Percentiles rank a stretch among this genome's conserved stretches.
phyloP scores from a whole-genome alignment of 2,329 filamentous ascomycete species.

The Sclerotinia minor region DNA sequence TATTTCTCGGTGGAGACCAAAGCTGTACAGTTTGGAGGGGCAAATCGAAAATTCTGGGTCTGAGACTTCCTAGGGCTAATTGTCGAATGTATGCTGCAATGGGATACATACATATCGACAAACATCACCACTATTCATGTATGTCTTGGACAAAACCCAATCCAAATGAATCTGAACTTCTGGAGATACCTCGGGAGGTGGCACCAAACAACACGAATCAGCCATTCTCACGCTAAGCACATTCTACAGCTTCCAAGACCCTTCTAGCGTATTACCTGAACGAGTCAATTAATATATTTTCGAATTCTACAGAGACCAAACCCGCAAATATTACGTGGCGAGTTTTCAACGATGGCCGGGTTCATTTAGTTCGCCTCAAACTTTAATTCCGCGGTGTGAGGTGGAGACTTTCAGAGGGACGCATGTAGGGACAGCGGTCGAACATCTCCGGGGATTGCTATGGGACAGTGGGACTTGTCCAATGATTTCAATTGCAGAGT shows the following conservation, averaged over 20 bases:
- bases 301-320: neutral
- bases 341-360: neutral
- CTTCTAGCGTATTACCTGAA: conserved; percentile 17
- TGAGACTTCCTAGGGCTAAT: conserved; percentile 2
- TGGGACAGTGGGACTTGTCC: neutral
- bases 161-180: neutral
- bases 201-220: neutral
- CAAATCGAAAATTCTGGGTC: neutral
- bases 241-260: conserved; percentile 4
- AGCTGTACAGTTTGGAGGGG: neutral
- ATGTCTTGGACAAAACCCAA: neutral
- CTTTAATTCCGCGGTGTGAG: neutral
- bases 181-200: conserved; percentile 1
- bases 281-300: conserved; percentile 12
- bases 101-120: conserved; percentile 5
- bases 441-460: neutral
- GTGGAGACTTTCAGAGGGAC: neutral
- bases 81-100: neutral
- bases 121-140: conserved; percentile 1
- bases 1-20: conserved; percentile 10
- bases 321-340: conserved; percentile 10
- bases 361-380: conserved; percentile 16
- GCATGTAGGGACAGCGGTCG: conserved; percentile 7
- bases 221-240: conserved; percentile 1
- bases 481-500: neutral